Percentiles rank a stretch among this genome's conserved stretches.
These are phyloP conservation scores for Endoconidiophora polonica DNA, from an alignment of 2,329 filamentous ascomycete species.

Conservation along the genomic window DNA sequence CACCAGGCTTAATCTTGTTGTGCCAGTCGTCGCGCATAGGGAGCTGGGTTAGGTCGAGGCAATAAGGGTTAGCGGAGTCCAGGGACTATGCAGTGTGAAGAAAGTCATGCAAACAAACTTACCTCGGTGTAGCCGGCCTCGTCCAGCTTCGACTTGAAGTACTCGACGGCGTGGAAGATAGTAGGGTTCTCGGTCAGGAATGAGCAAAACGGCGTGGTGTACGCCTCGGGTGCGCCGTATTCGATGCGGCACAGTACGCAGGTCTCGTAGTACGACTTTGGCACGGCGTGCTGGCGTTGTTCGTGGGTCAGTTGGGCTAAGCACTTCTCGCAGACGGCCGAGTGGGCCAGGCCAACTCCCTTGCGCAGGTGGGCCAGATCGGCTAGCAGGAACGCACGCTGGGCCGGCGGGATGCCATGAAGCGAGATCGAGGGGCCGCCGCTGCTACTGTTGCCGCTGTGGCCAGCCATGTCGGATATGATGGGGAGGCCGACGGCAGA, in stretches of 20 bases:
- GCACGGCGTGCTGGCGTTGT: slow-evolving; percentile 12
- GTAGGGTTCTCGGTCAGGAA: slow-evolving; percentile 87
- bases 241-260: slow-evolving; percentile 25
- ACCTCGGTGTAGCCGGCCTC: slow-evolving; percentile 59
- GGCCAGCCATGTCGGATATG: background rate
- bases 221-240: slow-evolving; percentile 40
- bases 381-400: slow-evolving; percentile 12
- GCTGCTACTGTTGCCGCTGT: slow-evolving; percentile 18
- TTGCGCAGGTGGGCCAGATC: slow-evolving; percentile 4
- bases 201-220: slow-evolving; percentile 68
- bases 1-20: slow-evolving; percentile 53
- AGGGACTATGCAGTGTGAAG: slow-evolving; percentile 6
- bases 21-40: slow-evolving; percentile 66
- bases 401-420: background rate
- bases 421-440: background rate
- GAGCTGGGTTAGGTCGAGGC: slow-evolving; percentile 29
- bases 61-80: slow-evolving; percentile 6
- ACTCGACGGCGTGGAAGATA: slow-evolving; percentile 74
- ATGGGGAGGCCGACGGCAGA: background rate
- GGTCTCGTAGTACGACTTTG: background rate
- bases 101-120: slow-evolving; percentile 14
- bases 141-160: slow-evolving; percentile 57
- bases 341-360: too few relatives aligned
- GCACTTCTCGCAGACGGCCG: too few relatives aligned
- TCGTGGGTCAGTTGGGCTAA: slow-evolving; percentile 8